A percentile compares a stretch with the other conserved stretches of the same genome.
Conservation (phyloP, 2,329 filamentous ascomycete genomes). For the Paraphaeosphaeria minitans region DNA sequence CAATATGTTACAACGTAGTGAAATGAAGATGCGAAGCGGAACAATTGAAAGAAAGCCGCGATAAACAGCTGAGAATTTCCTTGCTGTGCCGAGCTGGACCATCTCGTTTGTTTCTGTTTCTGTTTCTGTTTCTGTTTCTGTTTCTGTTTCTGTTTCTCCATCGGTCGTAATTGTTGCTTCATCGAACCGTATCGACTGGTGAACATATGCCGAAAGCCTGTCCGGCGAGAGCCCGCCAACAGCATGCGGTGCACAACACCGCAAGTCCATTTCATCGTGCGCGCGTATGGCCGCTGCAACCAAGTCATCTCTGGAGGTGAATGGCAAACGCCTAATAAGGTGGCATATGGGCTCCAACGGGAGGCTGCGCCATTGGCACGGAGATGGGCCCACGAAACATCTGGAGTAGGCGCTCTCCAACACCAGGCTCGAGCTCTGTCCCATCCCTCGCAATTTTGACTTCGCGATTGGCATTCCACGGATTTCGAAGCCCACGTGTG, state of each 20-base stretch:
- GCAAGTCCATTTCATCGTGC: not conserved
- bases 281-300: not conserved
- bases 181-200: constrained; percentile 15
- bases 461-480: constrained; percentile 93
- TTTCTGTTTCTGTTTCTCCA: constrained; percentile 9
- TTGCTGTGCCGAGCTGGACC: constrained; percentile 8
- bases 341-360: constrained; percentile 30
- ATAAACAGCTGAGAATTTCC: not conserved
- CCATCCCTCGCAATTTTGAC: constrained; percentile 96
- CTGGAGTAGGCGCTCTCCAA: constrained; percentile 76
- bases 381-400: constrained; percentile 66
- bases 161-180: constrained; percentile 21
- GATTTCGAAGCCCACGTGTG: constrained; percentile 84
- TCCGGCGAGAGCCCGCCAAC: constrained; percentile 18
- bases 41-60: constrained; percentile 1
- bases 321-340: constrained; percentile 25
- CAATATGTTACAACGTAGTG: constrained; percentile 18
- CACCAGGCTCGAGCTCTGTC: constrained; percentile 84
- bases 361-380: constrained; percentile 28
- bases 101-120: constrained; percentile 10
- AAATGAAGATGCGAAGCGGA: constrained; percentile 8
- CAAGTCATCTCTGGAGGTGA: not conserved
- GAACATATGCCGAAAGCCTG: constrained; percentile 17
- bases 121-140: constrained; percentile 1
- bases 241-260: constrained; percentile 4